Conservation (phyloP, 768 basidiomycete genomes). For the Collybia sp. region DNA sequence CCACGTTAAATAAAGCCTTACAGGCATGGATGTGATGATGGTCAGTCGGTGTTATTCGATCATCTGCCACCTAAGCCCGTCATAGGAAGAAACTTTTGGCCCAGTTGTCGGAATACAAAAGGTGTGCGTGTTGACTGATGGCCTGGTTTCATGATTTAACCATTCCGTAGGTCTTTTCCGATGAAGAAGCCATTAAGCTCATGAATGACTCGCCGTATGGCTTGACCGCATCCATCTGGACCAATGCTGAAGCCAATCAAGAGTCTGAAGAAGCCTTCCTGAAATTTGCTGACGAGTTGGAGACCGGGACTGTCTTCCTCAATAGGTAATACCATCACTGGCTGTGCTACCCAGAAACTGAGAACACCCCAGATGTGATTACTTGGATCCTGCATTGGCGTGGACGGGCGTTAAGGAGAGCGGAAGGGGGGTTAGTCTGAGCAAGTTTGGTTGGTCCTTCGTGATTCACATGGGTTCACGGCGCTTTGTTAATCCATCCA, state of each 20-base stretch:
- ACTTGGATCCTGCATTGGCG: conserved; percentile 85
- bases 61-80: neutral
- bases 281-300: conserved; percentile 61
- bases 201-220: conserved; percentile 99
- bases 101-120: conserved; percentile 93
- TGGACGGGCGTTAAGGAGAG: conserved; percentile 97
- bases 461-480: neutral
- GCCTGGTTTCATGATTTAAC: neutral
- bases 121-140: conserved; percentile 33
- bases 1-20: conserved; percentile 1
- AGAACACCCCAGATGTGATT: conserved; percentile 59
- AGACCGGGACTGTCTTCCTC: conserved; percentile 90
- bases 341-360: neutral
- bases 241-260: conserved; percentile 53
- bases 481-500: conserved; percentile 1
- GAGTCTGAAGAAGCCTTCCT: conserved; percentile 71
- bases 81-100: conserved; percentile 85
- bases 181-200: conserved; percentile 81
- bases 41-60: conserved; percentile 25
- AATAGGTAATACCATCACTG: conserved; percentile 52
- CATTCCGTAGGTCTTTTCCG: conserved; percentile 58
- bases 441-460: conserved; percentile 69
- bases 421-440: conserved; percentile 87
- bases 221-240: conserved; percentile 94
- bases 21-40: conserved; percentile 92